Evolutionary conservation across 164 flowering plant species (phyloP).

Genomic region (Annona squamosa): DNA sequence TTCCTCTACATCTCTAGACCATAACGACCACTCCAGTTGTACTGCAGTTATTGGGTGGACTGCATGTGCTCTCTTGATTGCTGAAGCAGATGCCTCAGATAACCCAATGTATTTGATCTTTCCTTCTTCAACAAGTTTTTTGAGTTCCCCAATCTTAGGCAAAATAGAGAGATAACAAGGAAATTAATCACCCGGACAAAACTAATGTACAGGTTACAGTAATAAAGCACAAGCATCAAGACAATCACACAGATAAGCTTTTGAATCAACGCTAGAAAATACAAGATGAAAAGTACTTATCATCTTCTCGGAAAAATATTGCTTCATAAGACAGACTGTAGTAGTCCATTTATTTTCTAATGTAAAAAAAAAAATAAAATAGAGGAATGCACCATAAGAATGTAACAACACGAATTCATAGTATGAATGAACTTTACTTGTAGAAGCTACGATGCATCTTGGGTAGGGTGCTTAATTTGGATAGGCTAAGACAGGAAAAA

Average conservation of each 20-base stretch:
- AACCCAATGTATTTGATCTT: slow-evolving; percentile 22
- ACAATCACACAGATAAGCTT: slow-evolving; percentile 10
- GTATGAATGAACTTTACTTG: too few species aligned
- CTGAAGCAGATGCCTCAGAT: slow-evolving; percentile 20
- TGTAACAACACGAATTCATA: too few species aligned
- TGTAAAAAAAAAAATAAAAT: too few species aligned
- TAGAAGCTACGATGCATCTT: too few species aligned
- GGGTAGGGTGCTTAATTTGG: too few species aligned
- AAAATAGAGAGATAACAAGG: not conserved
- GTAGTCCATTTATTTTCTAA: too few species aligned
- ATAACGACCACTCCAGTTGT: slow-evolving; percentile 27
- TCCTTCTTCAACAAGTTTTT: slow-evolving; percentile 23
- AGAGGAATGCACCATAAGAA: too few species aligned
- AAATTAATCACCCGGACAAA: not conserved
- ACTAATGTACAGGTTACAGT: not conserved
- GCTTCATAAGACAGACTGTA: too few species aligned
- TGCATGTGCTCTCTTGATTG: slow-evolving; percentile 24
- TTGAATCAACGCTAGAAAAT: too few species aligned
- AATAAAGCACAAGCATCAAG: not conserved
- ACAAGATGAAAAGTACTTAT: too few species aligned
- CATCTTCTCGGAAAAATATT: too few species aligned
- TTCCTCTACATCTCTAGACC: slow-evolving; percentile 23
- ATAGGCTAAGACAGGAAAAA: too few species aligned
- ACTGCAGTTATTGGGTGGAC: slow-evolving; percentile 23
- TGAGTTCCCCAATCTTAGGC: slow-evolving; percentile 13